Evolutionary conservation across 1,139 yeast genomes (phyloP).

Genomic region (Groenewaldozyma sp.): DNA sequence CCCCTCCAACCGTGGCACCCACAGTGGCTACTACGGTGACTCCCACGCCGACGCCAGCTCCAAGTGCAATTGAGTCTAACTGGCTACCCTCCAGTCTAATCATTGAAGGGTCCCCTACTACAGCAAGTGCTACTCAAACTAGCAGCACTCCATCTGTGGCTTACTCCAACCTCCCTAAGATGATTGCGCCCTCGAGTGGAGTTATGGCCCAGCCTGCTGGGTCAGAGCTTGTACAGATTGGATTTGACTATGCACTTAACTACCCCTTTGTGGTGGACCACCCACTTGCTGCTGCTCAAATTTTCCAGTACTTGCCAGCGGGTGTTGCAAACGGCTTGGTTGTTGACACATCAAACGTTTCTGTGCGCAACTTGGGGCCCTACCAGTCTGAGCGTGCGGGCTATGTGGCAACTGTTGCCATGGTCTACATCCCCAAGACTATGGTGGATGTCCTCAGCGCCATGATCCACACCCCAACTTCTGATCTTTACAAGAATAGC

Average conservation of each 20-base stretch:
- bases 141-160: slow-evolving; percentile 16
- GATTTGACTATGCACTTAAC: slow-evolving; percentile 33
- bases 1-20: too few relatives aligned
- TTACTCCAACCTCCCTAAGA: slow-evolving; percentile 28
- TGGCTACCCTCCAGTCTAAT: slow-evolving; percentile 28
- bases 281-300: slow-evolving; percentile 36
- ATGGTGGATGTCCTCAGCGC: slow-evolving; percentile 22
- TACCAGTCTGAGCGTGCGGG: slow-evolving; percentile 25
- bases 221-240: slow-evolving; percentile 30
- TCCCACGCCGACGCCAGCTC: slow-evolving; percentile 6
- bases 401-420: slow-evolving; percentile 33
- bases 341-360: slow-evolving; percentile 20
- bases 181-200: slow-evolving; percentile 32
- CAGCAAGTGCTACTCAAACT: slow-evolving; percentile 9
- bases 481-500: slow-evolving; percentile 28
- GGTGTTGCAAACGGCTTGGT: slow-evolving; percentile 32
- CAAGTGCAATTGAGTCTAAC: slow-evolving; percentile 18
- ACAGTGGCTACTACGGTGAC: too few relatives aligned
- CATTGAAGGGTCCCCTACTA: slow-evolving; percentile 20
- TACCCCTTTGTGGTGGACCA: slow-evolving; percentile 34
- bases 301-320: slow-evolving; percentile 33
- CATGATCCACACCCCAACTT: slow-evolving; percentile 26
- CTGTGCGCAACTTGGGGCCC: slow-evolving; percentile 30
- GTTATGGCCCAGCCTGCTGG: slow-evolving; percentile 22
- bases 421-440: slow-evolving; percentile 29